These are phyloP conservation scores for Carex scoparia DNA, from an alignment of 176 grass and related monocot genomes.

Conservation along the genomic window DNA sequence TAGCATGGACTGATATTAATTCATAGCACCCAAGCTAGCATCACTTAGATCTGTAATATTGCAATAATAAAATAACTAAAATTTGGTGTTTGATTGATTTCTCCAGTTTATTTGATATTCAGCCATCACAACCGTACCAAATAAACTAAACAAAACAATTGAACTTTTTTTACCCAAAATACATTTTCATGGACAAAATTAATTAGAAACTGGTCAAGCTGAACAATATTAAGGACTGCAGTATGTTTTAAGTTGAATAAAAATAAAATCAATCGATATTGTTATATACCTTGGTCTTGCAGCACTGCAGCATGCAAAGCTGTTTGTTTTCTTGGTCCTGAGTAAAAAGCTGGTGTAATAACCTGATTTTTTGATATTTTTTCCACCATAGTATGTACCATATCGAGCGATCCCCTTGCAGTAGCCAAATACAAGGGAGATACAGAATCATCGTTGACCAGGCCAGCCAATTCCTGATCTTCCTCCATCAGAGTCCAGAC, in stretches of 20 bases:
- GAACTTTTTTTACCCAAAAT: too few relatives aligned
- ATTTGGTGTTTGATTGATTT: too few relatives aligned
- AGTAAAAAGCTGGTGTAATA: neutral
- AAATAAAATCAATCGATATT: neutral
- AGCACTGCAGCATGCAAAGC: conserved; percentile 16
- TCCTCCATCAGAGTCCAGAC: neutral
- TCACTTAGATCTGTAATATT: too few relatives aligned
- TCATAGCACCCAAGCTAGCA: too few relatives aligned
- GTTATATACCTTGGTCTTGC: neutral
- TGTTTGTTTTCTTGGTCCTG: neutral
- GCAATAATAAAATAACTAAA: too few relatives aligned
- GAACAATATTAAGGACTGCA: neutral
- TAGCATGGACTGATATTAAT: too few relatives aligned
- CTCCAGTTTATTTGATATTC: too few relatives aligned
- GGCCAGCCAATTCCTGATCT: neutral
- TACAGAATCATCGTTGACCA: neutral
- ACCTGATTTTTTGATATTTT: neutral
- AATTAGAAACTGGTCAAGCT: too few relatives aligned
- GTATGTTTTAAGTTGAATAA: neutral
- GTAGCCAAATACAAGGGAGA: conserved; percentile 20
- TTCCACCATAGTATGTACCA: neutral
- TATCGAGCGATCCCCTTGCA: neutral
- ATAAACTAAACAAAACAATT: too few relatives aligned
- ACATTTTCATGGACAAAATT: too few relatives aligned
- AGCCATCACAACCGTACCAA: too few relatives aligned